phyloP scores from a whole-genome alignment of 371 early-diverging fungal species.

The Batrachochytrium dendrobatidis region DNA sequence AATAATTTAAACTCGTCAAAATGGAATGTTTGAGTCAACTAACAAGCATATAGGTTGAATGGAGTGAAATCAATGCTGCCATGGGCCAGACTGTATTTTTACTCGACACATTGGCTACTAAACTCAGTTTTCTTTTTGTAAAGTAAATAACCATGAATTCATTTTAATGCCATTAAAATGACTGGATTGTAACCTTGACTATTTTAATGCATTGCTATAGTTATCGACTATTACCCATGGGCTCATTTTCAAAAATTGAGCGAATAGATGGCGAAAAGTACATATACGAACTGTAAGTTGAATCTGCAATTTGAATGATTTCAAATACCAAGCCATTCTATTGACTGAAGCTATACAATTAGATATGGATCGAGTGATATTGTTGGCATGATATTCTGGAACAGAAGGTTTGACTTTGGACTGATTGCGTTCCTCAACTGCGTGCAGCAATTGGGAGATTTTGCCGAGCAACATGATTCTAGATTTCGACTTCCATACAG shows the following conservation, averaged over 20 bases:
- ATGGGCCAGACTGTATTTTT: slow-evolving; percentile 86
- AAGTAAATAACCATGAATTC: slow-evolving; percentile 37
- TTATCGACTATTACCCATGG: slow-evolving; percentile 82
- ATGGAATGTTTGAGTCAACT: no score
- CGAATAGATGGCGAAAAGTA: slow-evolving; percentile 69
- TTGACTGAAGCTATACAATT: background rate
- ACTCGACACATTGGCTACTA: slow-evolving; percentile 78
- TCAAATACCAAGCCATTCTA: background rate
- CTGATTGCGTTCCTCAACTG: slow-evolving; percentile 87
- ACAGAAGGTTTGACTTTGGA: slow-evolving; percentile 80
- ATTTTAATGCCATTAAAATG: background rate
- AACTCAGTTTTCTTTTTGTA: slow-evolving; percentile 74
- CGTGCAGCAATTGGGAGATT: slow-evolving; percentile 75
- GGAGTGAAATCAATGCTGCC: slow-evolving; percentile 95
- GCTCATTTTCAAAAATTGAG: slow-evolving; percentile 86
- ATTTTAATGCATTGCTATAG: slow-evolving; percentile 21
- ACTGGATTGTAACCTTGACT: background rate
- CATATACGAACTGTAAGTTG: slow-evolving; percentile 68
- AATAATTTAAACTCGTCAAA: background rate
- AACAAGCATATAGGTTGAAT: slow-evolving; percentile 55
- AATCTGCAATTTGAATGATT: background rate
- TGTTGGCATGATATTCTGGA: slow-evolving; percentile 72
- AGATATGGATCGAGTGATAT: slow-evolving; percentile 84
- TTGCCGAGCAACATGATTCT: slow-evolving; percentile 68
- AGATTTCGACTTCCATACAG: slow-evolving; percentile 72